Percentiles rank a stretch among this genome's conserved stretches.
Evolutionary conservation across 306 rosid species (phyloP).

Genomic region (Prinsepia uniflora): DNA sequence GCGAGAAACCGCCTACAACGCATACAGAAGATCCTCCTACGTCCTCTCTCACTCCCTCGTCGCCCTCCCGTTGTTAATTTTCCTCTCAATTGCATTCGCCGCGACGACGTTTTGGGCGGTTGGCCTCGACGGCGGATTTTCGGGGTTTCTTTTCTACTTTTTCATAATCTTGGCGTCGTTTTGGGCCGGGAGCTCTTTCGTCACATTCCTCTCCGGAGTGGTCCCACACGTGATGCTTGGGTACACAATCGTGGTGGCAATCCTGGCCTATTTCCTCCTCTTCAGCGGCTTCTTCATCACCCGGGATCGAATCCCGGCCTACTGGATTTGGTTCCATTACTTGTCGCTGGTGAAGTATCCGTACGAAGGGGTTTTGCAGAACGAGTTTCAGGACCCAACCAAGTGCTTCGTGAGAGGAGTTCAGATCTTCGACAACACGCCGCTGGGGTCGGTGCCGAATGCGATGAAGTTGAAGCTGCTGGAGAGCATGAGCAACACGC

Average conservation of each 20-base stretch:
- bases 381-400: conserved; percentile 50
- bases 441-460: conserved; percentile 44
- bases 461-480: conserved; percentile 53
- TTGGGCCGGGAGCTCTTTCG: conserved; percentile 95
- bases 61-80: conserved; percentile 43
- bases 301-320: conserved; percentile 65
- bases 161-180: conserved; percentile 62
- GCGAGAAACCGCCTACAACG: conserved; percentile 87
- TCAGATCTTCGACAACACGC: conserved; percentile 80
- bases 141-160: conserved; percentile 64
- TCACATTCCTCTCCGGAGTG: conserved; percentile 77
- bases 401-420: conserved; percentile 77
- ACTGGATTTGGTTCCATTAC: conserved; percentile 98
- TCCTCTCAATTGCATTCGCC: conserved; percentile 59
- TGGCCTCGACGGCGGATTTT: conserved; percentile 74
- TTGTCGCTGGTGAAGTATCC: conserved; percentile 82
- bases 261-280: conserved; percentile 76
- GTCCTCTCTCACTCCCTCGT: conserved; percentile 62
- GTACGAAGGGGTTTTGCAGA: conserved; percentile 69
- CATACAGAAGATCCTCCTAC: conserved; percentile 72
- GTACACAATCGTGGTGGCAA: conserved; percentile 78
- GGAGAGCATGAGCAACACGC: conserved; percentile 52
- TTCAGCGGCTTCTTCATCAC: conserved; percentile 94
- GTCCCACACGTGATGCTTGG: conserved; percentile 97
- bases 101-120: conserved; percentile 81